Evolutionary conservation across 2,329 filamentous ascomycete genomes (phyloP), one percentile per base, ranked within the genome.

Genomic region (Albifimbria verrucaria): DNA sequence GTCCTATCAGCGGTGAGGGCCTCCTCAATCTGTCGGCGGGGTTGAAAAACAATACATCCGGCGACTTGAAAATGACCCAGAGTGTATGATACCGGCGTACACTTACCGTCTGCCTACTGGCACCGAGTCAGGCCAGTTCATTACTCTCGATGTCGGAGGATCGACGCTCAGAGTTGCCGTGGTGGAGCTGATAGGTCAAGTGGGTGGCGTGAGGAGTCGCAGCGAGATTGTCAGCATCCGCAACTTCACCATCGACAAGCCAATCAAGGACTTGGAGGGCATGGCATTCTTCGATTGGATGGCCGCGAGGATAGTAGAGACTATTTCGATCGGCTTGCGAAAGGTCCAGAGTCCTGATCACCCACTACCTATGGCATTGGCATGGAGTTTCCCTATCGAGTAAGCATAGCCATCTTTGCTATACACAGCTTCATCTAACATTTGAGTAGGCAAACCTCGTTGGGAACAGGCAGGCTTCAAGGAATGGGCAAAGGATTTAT

Each of bases 331-430:
- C 43, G 77, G 75, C 18, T 62, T 72, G 21, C 69, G 72, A 44
- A 65, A 68, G 3, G 68, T 65, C 21, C 66, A 71, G 53, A 65
- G 59, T 43, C 63, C 67, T 5, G 70, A 73, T 22, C 67, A 72
- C 2, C 75, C 79, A 24, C 69, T 88, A 49, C 78, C 78, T 9
- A 74, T 87, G 70, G 84, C 84, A 1, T 66, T 88, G 55, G 82
- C 85, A 6, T 88, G 85, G 84, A 88, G 85, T 54, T 89, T 89
- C 60, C 85, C 85, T 23, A 83, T 88, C 44, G 81, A 88, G 84
- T 87, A 73, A 65, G 82, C 74, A 25, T 24, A 46, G 15, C 18
- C 12, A 6, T 39, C 12, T 39, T n/a, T n/a, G 12, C n/a, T 26
- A 7, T 42, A 20, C 20, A 39, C 49, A 22, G 15, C 25, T 32